Conservation (phyloP, 257 asterid species). For the Petunia secreta region DNA sequence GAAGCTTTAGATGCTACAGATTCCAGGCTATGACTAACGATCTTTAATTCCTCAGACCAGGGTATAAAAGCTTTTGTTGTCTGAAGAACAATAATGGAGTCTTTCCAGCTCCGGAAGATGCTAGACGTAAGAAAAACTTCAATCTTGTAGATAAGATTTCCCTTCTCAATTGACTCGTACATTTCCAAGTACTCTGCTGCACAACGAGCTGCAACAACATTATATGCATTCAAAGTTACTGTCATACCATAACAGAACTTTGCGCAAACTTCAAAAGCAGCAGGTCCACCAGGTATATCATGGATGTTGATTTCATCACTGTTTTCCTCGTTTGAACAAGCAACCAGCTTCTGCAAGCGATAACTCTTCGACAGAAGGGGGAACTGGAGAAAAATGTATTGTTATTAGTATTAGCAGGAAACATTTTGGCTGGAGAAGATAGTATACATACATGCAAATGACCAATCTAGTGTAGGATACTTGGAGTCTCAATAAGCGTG, state of each 20-base stretch:
- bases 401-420: constrained; percentile 11
- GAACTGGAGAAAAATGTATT: constrained; percentile 47
- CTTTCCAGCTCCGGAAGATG: constrained; percentile 87
- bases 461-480: too few species aligned
- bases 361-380: constrained; percentile 78
- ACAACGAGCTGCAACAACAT: constrained; percentile 78
- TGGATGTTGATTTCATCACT: constrained; percentile 54
- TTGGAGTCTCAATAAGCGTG: too few species aligned
- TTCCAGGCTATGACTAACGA: constrained; percentile 62
- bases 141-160: constrained; percentile 82
- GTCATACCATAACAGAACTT: constrained; percentile 87
- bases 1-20: constrained; percentile 72
- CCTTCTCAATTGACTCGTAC: constrained; percentile 76
- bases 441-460: neutral
- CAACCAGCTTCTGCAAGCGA: constrained; percentile 66
- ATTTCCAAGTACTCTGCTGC: constrained; percentile 89
- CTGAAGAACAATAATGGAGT: constrained; percentile 81
- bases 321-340: constrained; percentile 44
- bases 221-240: constrained; percentile 79
- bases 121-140: constrained; percentile 80
- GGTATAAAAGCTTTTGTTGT: constrained; percentile 68
- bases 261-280: constrained; percentile 79
- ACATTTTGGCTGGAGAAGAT: neutral
- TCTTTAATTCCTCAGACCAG: constrained; percentile 69
- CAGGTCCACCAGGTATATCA: constrained; percentile 81